Base-by-base conservation (phyloP, 1,139 yeast genomes). In the Nakaseomyces glabratus region DNA sequence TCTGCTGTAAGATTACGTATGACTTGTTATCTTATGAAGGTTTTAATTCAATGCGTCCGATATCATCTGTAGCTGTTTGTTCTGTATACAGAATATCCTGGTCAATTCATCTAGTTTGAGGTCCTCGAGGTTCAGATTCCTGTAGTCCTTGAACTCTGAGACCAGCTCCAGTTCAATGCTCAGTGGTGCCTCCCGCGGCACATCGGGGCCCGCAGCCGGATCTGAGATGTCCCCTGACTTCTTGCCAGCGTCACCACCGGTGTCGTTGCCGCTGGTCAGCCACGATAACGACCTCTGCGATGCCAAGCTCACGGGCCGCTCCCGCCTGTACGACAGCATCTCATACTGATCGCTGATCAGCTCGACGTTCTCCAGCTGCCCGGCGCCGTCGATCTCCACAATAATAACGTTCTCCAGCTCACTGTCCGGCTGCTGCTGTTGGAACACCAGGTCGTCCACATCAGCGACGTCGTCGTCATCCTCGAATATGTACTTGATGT, bases 361-460 rank as follows among this genome's bases (percentile, higher is more conserved):
- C 28, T 52, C 51, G 10, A 49, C 51, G 12, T 45, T 39, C 10
- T 34, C 37, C 1, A 61, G 36, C 2, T 36, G 24, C 2, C 57
- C 55, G 6, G 41, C 23, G 3, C 46, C 45, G 35, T 58, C 57
- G 28, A 60, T 24, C 13, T 57, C 57, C 1, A 61, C 24, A 2
- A 61, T 42, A n/a, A 62, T 42, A 0, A 58, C 55, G 38, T 60
- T 60, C 26, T 57, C 61, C 47, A 20, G 33, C 31, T 48, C 52
- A 13, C 40, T 35, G 2, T 42, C 43, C 1, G 36, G 37, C 0
- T 33, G 39, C 4, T 17, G 9, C 15, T 6, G 7, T n/a, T 17
- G 17, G 30, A 35, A 28, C 15, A 49, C 50, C 12, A 22, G n/a
- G 15, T 31, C 22, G 25, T 29, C 21, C 11, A 21, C 35, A 4